phyloP scores from a whole-genome alignment of 352 stramenopile genomes.

The Phytophthora litchii region DNA sequence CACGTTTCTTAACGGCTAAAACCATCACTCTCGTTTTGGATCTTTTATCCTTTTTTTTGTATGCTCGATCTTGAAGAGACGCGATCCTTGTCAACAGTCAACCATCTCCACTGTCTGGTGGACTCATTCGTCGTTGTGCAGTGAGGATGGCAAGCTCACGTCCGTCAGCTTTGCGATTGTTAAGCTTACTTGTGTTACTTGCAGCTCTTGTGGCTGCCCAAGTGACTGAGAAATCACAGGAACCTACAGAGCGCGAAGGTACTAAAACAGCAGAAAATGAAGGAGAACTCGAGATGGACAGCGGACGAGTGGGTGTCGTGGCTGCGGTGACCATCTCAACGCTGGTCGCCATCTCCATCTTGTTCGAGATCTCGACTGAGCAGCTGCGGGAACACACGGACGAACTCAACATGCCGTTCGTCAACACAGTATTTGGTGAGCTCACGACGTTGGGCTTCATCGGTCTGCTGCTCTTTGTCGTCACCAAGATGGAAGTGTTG shows the following conservation, averaged over 20 bases:
- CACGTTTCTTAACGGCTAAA: slow-evolving; percentile 25
- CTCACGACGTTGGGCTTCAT: slow-evolving; percentile 82
- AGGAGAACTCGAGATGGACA: slow-evolving; percentile 14
- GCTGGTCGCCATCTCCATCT: slow-evolving; percentile 67
- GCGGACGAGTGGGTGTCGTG: slow-evolving; percentile 42
- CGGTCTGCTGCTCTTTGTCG: slow-evolving; percentile 60
- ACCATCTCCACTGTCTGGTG: background rate
- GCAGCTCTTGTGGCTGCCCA: slow-evolving; percentile 30
- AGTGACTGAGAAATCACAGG: slow-evolving; percentile 20
- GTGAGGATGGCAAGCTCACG: slow-evolving; percentile 13
- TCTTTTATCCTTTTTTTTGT: slow-evolving; percentile 30
- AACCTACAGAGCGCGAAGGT: background rate
- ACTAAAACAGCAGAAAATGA: slow-evolving; percentile 6
- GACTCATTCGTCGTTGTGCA: slow-evolving; percentile 16
- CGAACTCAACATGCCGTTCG: slow-evolving; percentile 75
- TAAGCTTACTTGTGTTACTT: slow-evolving; percentile 23
- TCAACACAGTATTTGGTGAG: slow-evolving; percentile 71
- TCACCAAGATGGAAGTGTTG: slow-evolving; percentile 70
- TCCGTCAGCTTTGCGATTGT: slow-evolving; percentile 11
- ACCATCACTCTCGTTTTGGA: slow-evolving; percentile 22
- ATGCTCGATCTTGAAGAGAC: slow-evolving; percentile 27
- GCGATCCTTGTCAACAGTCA: slow-evolving; percentile 12
- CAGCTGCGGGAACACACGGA: slow-evolving; percentile 56
- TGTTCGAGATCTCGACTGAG: slow-evolving; percentile 60
- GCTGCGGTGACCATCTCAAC: slow-evolving; percentile 60